phyloP scores from a whole-genome alignment of 2,329 filamentous ascomycete genomes.

The Diaporthe batatas region DNA sequence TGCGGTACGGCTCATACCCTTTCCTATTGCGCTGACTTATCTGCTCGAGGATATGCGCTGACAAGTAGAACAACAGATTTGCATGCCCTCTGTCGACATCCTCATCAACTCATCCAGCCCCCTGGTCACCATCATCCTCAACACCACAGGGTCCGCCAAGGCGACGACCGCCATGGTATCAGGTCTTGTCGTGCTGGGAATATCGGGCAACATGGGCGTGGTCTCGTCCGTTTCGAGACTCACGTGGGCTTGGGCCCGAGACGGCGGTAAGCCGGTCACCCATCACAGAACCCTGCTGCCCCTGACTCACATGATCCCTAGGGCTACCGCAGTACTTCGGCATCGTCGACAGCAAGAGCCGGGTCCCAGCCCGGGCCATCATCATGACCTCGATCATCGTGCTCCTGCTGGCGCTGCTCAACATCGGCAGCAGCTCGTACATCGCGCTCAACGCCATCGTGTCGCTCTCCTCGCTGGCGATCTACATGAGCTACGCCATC shows the following conservation, averaged over 20 bases:
- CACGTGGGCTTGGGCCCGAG: constrained; percentile 63
- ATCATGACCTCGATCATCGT: constrained; percentile 51
- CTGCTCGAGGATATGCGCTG: background rate
- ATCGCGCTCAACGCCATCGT: constrained; percentile 55
- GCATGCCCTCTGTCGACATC: constrained; percentile 56
- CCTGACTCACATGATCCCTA: background rate
- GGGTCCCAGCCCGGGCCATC: constrained; percentile 55
- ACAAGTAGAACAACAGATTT: constrained; percentile 39
- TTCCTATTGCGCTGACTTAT: too few species aligned
- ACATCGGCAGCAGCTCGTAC: constrained; percentile 54
- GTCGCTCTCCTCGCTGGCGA: constrained; percentile 50
- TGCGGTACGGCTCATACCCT: constrained; percentile 48
- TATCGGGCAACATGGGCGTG: constrained; percentile 56
- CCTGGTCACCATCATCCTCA: constrained; percentile 58
- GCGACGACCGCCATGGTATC: constrained; percentile 57
- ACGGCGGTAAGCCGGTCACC: constrained; percentile 51
- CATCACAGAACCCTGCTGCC: fast-evolving
- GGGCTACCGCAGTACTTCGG: constrained; percentile 44
- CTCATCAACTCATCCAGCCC: constrained; percentile 53
- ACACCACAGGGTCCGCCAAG: constrained; percentile 55
- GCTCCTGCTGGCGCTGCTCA: constrained; percentile 53
- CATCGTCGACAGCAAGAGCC: constrained; percentile 48
- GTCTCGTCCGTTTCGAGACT: constrained; percentile 62
- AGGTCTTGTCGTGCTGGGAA: constrained; percentile 53
- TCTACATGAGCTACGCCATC: constrained; percentile 44